Base-by-base conservation (phyloP, 306 rosid genomes). In the Casuarina equisetifolia region DNA sequence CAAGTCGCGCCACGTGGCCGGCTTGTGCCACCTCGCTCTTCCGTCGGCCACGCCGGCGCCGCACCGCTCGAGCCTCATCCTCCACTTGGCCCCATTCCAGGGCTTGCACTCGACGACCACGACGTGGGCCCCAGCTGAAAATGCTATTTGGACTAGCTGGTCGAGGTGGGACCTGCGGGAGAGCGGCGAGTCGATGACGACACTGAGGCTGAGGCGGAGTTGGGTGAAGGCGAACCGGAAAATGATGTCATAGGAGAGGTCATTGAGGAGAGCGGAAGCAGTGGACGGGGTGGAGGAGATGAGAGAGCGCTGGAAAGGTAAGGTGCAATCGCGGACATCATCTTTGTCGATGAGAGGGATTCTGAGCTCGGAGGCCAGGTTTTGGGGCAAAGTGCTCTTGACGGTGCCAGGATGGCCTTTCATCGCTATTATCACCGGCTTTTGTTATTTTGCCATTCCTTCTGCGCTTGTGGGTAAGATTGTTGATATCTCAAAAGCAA, bases 391-490 rank as follows among this genome's bases (percentile, higher is more conserved):
- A 3, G 94, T 89, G 88, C 84, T 83, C 63, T 91, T 88, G 0
- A 92, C 92, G 2, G 81, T 85, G 0, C 91, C 97, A 0, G 94
- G 94, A 69, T 91, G 97, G 0, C 97, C 92, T 81, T 91, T 91
- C 94, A 89, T 88, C 6, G 94, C 90, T 64, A 89, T 80, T 19
- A 91, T 80, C 81, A 87, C 35, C 40, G 57, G 11, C 6, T 12
- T 17, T 35, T 45, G 15, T 13, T 15, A 16, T 44, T 16, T 39
- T 3, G 25, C 69, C 74, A 64, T 74, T 44, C 16, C 4, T 3
- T 35, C 4, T 44, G 9, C 16, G 54, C 4, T 2, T 50, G 5
- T 44, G 48, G 5, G 8, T 4, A 44, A 44, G 48, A 8, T 44
- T 44, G 48, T 43, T 3, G 45, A 43, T 43, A 43, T 25, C 32